Evolutionary conservation across 2,329 filamentous ascomycete genomes (phyloP).

Genomic region (Stemphylium vesicarium): DNA sequence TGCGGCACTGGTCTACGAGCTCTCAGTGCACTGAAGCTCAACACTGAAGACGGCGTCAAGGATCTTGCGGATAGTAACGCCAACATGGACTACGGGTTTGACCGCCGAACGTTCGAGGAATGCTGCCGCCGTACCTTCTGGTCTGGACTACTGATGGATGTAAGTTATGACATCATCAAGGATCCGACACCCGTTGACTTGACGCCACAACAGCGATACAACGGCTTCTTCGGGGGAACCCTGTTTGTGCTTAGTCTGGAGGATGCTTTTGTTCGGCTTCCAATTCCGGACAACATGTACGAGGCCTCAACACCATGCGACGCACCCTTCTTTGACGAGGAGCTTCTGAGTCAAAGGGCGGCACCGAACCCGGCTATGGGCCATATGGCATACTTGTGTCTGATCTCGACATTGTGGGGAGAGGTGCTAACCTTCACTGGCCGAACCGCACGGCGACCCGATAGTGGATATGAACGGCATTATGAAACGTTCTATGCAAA

Average conservation of each 20-base stretch:
- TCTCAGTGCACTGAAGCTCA: slow-evolving; percentile 66
- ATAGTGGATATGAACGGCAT: slow-evolving; percentile 51
- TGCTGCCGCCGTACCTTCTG: slow-evolving; percentile 74
- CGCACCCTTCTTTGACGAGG: slow-evolving; percentile 66
- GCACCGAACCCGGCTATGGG: slow-evolving; percentile 47
- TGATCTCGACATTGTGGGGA: slow-evolving; percentile 70
- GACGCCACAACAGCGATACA: slow-evolving; percentile 59
- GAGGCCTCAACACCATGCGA: slow-evolving; percentile 65
- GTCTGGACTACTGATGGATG: slow-evolving; percentile 73
- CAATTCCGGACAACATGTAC: slow-evolving; percentile 66
- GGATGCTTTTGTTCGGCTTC: slow-evolving; percentile 71
- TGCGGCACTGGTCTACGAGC: slow-evolving; percentile 67
- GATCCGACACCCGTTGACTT: slow-evolving; percentile 40
- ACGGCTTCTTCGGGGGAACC: slow-evolving; percentile 60
- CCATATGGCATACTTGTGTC: slow-evolving; percentile 66
- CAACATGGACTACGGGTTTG: slow-evolving; percentile 64
- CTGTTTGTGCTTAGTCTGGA: slow-evolving; percentile 65
- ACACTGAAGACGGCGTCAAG: slow-evolving; percentile 63
- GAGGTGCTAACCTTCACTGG: slow-evolving; percentile 67
- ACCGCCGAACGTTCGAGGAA: slow-evolving; percentile 65
- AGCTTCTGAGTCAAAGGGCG: slow-evolving; percentile 50
- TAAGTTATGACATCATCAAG: slow-evolving; percentile 50
- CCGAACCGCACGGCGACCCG: slow-evolving; percentile 56
- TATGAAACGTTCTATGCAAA: slow-evolving; percentile 61
- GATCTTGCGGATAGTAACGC: slow-evolving; percentile 53